phyloP scores from a whole-genome alignment of 805 yeast species.

The Isabelozyma rhagii region DNA sequence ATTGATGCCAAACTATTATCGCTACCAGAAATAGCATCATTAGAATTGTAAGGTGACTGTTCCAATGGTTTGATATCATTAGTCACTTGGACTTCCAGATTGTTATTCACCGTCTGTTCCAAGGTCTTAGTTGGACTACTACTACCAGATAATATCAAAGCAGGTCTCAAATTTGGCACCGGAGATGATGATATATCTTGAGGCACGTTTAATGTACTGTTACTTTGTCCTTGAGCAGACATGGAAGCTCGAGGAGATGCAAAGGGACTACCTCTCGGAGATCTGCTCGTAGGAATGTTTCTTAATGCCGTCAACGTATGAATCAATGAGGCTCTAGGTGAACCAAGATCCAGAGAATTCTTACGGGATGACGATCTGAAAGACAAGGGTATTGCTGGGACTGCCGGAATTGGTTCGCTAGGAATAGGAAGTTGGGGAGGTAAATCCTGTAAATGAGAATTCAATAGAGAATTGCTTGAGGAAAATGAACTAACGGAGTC shows the following conservation, averaged over 20 bases:
- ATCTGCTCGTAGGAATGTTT: constrained; percentile 30
- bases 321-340: constrained; percentile 39
- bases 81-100: not conserved
- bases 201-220: not conserved
- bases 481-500: constrained; percentile 20
- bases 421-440: constrained; percentile 64
- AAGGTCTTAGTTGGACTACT: not conserved
- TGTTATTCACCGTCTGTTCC: not conserved
- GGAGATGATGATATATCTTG: constrained; percentile 13
- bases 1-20: not conserved
- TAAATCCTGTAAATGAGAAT: constrained; percentile 35
- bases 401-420: constrained; percentile 45
- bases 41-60: constrained; percentile 2
- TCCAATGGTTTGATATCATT: constrained; percentile 1
- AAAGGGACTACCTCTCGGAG: constrained; percentile 38
- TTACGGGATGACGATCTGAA: constrained; percentile 34
- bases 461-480: constrained; percentile 21
- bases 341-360: constrained; percentile 32
- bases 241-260: constrained; percentile 50
- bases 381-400: constrained; percentile 33
- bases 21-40: constrained; percentile 1
- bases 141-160: not conserved
- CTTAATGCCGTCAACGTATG: constrained; percentile 40
- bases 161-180: constrained; percentile 17
- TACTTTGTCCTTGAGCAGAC: constrained; percentile 26